Conservation (phyloP, 2,329 filamentous ascomycete genomes). For the Pseudofabraea citricarpa region DNA sequence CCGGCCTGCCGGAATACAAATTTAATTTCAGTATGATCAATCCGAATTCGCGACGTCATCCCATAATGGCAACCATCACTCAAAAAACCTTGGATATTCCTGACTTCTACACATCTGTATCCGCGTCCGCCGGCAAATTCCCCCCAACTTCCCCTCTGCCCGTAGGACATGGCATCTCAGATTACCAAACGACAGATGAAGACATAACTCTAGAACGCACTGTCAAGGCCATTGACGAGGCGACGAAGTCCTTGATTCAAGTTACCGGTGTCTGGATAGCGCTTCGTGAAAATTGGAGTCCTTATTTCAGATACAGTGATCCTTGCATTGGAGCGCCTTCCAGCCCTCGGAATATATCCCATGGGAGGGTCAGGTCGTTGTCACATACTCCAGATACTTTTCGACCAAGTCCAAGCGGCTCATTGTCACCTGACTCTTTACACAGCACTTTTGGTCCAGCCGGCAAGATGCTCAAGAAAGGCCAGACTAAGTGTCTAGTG, state of each 20-base stretch:
- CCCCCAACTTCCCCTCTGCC: slow-evolving; percentile 27
- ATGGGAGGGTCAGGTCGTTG: slow-evolving; percentile 15
- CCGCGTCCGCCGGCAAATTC: slow-evolving; percentile 42
- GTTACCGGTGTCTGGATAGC: slow-evolving; percentile 49
- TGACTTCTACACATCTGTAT: slow-evolving; percentile 59
- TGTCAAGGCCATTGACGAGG: slow-evolving; percentile 35
- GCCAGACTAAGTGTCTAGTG: neutral
- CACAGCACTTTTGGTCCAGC: neutral
- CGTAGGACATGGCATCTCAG: slow-evolving; percentile 7
- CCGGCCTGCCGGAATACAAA: slow-evolving; percentile 39
- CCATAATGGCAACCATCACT: slow-evolving; percentile 67
- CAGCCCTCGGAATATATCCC: slow-evolving; percentile 5
- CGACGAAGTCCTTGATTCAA: slow-evolving; percentile 43
- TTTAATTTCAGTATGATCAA: slow-evolving; percentile 78
- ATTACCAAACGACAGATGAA: slow-evolving; percentile 12
- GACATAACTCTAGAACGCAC: slow-evolving; percentile 25
- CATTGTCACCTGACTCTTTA: neutral
- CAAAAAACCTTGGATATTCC: slow-evolving; percentile 61
- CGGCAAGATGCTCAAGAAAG: neutral
- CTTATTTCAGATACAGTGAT: slow-evolving; percentile 31
- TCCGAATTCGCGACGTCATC: slow-evolving; percentile 63
- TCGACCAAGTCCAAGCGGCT: slow-evolving; percentile 8
- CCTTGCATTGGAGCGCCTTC: slow-evolving; percentile 12
- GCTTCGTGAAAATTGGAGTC: slow-evolving; percentile 39
- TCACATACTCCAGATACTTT: slow-evolving; percentile 21